phyloP scores from a whole-genome alignment of 805 yeast genomes.

The Yarrowia sp. region DNA sequence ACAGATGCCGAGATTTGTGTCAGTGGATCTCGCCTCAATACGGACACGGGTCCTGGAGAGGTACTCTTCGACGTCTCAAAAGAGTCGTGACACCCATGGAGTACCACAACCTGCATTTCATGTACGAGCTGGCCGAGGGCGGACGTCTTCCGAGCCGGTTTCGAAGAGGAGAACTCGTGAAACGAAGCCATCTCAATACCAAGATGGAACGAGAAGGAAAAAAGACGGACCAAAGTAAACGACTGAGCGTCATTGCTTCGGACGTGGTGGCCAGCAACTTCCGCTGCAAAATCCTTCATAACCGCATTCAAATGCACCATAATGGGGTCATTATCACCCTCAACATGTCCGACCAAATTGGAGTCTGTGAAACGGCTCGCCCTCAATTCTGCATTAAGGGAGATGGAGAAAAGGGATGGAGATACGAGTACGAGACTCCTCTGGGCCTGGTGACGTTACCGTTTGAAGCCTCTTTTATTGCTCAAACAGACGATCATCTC shows the following conservation, averaged over 20 bases:
- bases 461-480: conserved; percentile 29
- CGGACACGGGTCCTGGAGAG: conserved; percentile 31
- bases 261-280: conserved; percentile 33
- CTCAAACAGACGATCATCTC: conserved; percentile 19
- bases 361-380: conserved; percentile 22
- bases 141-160: conserved; percentile 25
- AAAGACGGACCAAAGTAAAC: conserved; percentile 14
- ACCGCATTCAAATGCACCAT: conserved; percentile 28
- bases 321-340: conserved; percentile 22
- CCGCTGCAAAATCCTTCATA: conserved; percentile 33
- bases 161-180: conserved; percentile 23
- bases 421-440: conserved; percentile 22
- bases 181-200: conserved; percentile 30
- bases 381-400: conserved; percentile 12
- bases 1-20: conserved; percentile 14
- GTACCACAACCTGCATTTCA: conserved; percentile 25
- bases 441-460: conserved; percentile 4
- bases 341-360: conserved; percentile 34
- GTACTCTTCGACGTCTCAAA: conserved; percentile 14
- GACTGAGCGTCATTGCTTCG: conserved; percentile 24
- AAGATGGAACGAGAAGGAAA: conserved; percentile 28
- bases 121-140: conserved; percentile 36
- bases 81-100: conserved; percentile 27
- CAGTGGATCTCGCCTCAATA: conserved; percentile 35
- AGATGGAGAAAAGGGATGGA: conserved; percentile 16